Conservation (phyloP, 108 stramenopile genomes). For the Mayamaea pseudoterrestris region DNA sequence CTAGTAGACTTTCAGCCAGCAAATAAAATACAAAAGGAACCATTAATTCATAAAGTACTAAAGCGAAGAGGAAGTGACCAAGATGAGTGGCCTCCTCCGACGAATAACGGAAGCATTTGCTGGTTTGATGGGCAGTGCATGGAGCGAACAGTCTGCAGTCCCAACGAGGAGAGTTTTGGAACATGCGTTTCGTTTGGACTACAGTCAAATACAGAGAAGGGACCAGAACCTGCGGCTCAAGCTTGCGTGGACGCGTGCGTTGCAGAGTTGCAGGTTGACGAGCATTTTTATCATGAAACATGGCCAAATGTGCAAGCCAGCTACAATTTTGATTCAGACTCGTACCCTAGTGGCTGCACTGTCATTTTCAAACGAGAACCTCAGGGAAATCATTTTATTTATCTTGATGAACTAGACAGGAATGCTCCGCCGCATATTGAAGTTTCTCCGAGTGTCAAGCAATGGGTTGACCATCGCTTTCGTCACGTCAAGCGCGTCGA, state of each 20-base stretch:
- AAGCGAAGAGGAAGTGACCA: too few relatives aligned
- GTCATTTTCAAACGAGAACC: not conserved
- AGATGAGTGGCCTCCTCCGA: too few relatives aligned
- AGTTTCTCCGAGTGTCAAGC: not conserved
- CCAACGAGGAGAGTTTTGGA: too few relatives aligned
- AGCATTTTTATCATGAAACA: conserved; percentile 8
- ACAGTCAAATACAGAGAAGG: too few relatives aligned
- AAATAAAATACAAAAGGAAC: too few relatives aligned
- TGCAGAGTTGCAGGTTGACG: conserved; percentile 11
- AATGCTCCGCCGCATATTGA: not conserved
- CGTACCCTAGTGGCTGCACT: not conserved
- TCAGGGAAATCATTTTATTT: not conserved
- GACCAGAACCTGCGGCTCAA: too few relatives aligned
- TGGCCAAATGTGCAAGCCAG: not conserved
- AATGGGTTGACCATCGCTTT: conserved; percentile 7
- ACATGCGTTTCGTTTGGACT: too few relatives aligned
- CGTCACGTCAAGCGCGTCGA: conserved; percentile 10
- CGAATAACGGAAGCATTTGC: too few relatives aligned
- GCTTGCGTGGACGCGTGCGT: conserved; percentile 3
- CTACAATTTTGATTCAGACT: not conserved
- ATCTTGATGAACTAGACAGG: not conserved
- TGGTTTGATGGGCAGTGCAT: too few relatives aligned
- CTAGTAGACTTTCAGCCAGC: too few relatives aligned
- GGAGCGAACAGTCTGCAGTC: too few relatives aligned
- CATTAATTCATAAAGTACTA: too few relatives aligned